A percentile compares a stretch with the other conserved stretches of the same genome.
Evolutionary conservation across 2,329 filamentous ascomycete genomes (phyloP).

Genomic region (Coccinonectria pachysandricola): DNA sequence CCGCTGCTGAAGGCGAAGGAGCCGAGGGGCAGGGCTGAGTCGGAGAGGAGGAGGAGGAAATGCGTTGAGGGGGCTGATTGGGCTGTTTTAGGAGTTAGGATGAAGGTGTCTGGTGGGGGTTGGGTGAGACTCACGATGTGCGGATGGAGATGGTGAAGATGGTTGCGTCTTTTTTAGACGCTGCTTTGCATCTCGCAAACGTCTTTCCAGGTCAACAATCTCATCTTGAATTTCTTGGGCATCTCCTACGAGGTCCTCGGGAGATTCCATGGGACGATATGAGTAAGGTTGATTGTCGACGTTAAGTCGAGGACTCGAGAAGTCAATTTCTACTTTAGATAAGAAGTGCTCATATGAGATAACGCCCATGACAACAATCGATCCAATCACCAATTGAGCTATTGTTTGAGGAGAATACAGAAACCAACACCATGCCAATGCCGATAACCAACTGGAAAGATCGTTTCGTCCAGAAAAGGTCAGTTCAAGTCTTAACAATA

Average conservation of each 20-base stretch:
- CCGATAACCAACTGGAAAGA: too few species aligned
- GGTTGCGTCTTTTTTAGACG: conserved; percentile 28
- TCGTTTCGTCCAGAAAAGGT: too few species aligned
- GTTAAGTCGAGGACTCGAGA: too few species aligned
- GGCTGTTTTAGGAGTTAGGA: too few species aligned
- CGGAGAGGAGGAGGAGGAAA: conserved; percentile 65
- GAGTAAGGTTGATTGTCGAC: too few species aligned
- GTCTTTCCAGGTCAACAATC: conserved; percentile 47
- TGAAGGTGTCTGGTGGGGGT: too few species aligned
- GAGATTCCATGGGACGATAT: conserved; percentile 18
- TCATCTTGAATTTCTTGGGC: conserved; percentile 39
- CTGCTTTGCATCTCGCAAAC: conserved; percentile 34
- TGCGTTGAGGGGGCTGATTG: conserved; percentile 32
- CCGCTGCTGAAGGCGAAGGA: conserved; percentile 83
- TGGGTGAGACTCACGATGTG: conserved; percentile 8
- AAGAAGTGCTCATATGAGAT: too few species aligned
- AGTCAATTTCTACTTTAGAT: too few species aligned
- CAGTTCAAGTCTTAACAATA: too few species aligned
- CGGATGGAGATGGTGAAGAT: conserved; percentile 7
- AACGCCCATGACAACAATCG: too few species aligned
- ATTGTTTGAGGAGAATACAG: too few species aligned
- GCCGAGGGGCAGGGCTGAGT: conserved; percentile 71
- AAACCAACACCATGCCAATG: conserved; percentile 17
- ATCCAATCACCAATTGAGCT: too few species aligned
- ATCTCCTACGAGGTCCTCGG: conserved; percentile 17